A percentile compares a stretch with the other conserved stretches of the same genome.
Evolutionary conservation across 78 protist species (phyloP).

Genomic region (Bodo saltans): DNA sequence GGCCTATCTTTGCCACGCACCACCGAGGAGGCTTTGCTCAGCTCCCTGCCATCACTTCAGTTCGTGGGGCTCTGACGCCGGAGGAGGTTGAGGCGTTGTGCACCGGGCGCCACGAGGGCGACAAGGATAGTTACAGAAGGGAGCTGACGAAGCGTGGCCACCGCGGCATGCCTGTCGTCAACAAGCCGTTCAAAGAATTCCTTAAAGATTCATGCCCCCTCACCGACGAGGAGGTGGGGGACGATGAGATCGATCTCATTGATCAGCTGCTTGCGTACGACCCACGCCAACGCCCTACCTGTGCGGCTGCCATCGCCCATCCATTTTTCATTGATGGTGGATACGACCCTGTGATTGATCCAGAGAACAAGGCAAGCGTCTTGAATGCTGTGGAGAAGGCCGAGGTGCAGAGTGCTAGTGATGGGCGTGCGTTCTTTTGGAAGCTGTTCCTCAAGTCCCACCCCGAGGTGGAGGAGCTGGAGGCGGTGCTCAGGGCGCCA

Average conservation of each 20-base stretch:
- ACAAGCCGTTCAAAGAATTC: neutral
- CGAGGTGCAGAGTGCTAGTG: neutral
- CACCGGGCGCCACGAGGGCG: no score
- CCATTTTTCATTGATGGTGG: constrained; percentile 27
- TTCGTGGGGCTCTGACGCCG: neutral
- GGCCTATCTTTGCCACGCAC: constrained; percentile 31
- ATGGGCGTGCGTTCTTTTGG: neutral
- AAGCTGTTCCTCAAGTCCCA: neutral
- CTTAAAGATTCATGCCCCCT: no score
- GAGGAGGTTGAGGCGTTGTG: neutral
- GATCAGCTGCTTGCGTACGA: constrained; percentile 52
- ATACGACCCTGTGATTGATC: neutral
- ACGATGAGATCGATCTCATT: constrained; percentile 48
- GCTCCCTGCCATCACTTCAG: neutral
- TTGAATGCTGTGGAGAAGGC: neutral
- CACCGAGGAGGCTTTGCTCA: neutral
- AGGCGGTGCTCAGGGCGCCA: no score
- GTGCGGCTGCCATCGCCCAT: constrained; percentile 11
- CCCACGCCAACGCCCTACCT: constrained; percentile 54
- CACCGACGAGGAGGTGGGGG: neutral
- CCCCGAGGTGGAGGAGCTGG: constrained; percentile 1
- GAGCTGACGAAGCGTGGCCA: neutral
- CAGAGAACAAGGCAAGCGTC: neutral
- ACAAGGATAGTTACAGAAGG: neutral
- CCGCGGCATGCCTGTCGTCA: neutral